A percentile compares a stretch with the other conserved stretches of the same genome.
phyloP scores from a whole-genome alignment of 805 yeast genomes.

The Starmerella floricola region DNA sequence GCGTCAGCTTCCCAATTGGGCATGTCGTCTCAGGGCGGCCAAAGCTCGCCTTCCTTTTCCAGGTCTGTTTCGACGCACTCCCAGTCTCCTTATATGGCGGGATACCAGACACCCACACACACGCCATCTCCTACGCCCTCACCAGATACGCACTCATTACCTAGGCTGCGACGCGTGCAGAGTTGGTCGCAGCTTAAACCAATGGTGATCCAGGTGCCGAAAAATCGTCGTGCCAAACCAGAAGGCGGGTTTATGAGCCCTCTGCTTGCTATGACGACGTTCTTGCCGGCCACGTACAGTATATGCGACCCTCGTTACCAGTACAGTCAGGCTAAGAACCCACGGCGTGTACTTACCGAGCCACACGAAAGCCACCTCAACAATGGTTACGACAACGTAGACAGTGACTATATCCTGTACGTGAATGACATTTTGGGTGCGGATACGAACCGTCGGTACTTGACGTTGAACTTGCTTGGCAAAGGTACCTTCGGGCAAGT shows the following conservation, averaged over 20 bases:
- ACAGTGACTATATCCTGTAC: constrained; percentile 79
- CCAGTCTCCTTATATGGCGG: neutral
- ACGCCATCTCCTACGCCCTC: constrained; percentile 1
- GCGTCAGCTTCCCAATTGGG: too few relatives aligned
- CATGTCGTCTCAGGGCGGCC: too few relatives aligned
- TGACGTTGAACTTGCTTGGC: constrained; percentile 83
- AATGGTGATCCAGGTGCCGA: constrained; percentile 24
- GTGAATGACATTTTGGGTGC: constrained; percentile 88
- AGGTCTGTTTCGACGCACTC: neutral
- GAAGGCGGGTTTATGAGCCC: constrained; percentile 42
- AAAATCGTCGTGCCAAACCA: constrained; percentile 29
- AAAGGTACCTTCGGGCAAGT: constrained; percentile 99
- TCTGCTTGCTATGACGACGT: constrained; percentile 61
- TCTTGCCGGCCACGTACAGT: constrained; percentile 66
- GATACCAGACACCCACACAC: neutral
- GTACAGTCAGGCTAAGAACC: constrained; percentile 75
- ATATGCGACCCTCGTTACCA: constrained; percentile 77
- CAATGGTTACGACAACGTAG: constrained; percentile 78
- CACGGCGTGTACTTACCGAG: constrained; percentile 82
- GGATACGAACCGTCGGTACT: constrained; percentile 71
- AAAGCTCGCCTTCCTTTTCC: too few relatives aligned
- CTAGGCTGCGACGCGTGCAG: constrained; percentile 14
- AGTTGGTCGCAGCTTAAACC: constrained; percentile 27
- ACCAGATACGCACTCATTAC: constrained; percentile 1
- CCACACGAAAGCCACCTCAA: constrained; percentile 74